These are phyloP conservation scores for Pelargonium fulgidum DNA, from an alignment of 441 rosid genomes.

Conservation along the genomic window DNA sequence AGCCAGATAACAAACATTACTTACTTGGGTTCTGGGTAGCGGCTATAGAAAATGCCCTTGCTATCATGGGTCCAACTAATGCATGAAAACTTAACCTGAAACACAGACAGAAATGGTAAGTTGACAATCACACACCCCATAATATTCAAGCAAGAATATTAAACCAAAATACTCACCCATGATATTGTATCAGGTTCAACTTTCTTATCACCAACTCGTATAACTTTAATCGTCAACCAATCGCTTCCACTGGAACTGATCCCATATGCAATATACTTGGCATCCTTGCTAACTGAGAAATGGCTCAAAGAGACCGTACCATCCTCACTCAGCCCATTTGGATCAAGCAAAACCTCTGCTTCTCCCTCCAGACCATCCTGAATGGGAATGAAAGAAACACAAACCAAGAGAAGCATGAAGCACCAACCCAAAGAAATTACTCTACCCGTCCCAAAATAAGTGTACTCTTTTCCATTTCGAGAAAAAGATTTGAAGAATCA, in stretches of 20 bases:
- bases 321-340: conserved; percentile 71
- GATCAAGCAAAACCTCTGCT: conserved; percentile 77
- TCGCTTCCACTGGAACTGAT: conserved; percentile 93
- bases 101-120: neutral
- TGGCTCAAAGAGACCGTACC: conserved; percentile 68
- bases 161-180: conserved; percentile 55
- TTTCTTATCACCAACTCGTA: conserved; percentile 55
- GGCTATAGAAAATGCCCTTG: conserved; percentile 87
- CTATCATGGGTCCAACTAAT: conserved; percentile 79
- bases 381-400: neutral
- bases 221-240: conserved; percentile 74
- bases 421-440: neutral
- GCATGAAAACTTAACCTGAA: conserved; percentile 68
- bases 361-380: conserved; percentile 71
- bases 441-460: neutral
- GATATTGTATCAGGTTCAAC: conserved; percentile 62
- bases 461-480: neutral
- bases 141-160: neutral
- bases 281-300: conserved; percentile 62
- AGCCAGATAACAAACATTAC: conserved; percentile 14
- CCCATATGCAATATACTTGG: conserved; percentile 66
- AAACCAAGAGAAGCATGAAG: conserved; percentile 5
- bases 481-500: too few relatives aligned
- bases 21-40: conserved; percentile 81
- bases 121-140: neutral